Base-by-base conservation (phyloP, 257 asterid genomes). In the Petrea volubilis region DNA sequence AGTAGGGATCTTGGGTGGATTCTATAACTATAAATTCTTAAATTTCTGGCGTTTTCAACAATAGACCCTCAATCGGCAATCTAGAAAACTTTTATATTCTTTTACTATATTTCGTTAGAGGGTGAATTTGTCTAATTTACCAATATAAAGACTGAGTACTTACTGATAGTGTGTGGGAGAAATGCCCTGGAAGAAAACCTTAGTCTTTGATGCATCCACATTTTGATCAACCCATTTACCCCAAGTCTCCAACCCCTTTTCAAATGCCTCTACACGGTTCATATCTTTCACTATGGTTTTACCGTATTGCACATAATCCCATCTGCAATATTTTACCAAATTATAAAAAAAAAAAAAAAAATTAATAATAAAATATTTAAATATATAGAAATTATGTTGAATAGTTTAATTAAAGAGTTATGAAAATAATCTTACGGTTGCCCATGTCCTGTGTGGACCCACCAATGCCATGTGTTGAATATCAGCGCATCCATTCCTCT, bases 401-500 rank as follows among this genome's bases (percentile, higher is more conserved):
- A 21, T 47, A 7, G 11, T 25, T 28, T 64, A 62, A 8, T 23
- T 27, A 6, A 25, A 17, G n/a, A 55, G 2, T 18, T 31, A 74
- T 13, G 50, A 27, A 21, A 66, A 8, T 15, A 2, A 49, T 40
- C 74, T 24, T 41, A 81, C 88, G 71, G 75, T 70, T 80, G 87
- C 20, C 77, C 56, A 15, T 21, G 63, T 61, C 82, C 82, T 5
- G 67, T 77, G 78, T 87, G 93, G 4, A 80, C 58, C 93, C 93
- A 87, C 93, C 93, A 82, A 61, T 87, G 93, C 93, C 93, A 87
- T 0, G 93, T 60, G 82, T 87, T 87, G 88, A 84, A 87, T 62
- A 87, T 79, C 71, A 87, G 25, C 81, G 82, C 73, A 38, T 84
- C 90, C 88, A 84, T 82, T 24, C 90, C 88, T 72, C 10, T 70